Percentiles rank a stretch among this genome's conserved stretches.
phyloP scores from a whole-genome alignment of 2,329 filamentous ascomycete genomes.

The Ophiocordyceps camponoti-rufipedis region DNA sequence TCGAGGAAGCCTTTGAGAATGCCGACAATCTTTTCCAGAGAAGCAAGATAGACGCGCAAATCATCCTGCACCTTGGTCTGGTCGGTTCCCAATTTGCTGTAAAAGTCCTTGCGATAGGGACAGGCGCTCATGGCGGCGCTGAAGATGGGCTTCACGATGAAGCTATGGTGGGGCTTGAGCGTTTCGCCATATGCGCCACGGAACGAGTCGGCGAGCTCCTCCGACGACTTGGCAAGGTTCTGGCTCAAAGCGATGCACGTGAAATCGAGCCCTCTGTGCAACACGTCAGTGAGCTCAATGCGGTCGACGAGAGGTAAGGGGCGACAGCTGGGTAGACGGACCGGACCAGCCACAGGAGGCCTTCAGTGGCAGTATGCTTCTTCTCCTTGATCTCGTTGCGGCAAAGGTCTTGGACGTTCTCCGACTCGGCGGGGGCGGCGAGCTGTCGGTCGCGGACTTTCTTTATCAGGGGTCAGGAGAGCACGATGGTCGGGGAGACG shows the following conservation, averaged over 20 bases:
- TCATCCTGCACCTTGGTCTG: slow-evolving; percentile 42
- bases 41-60: slow-evolving; percentile 53
- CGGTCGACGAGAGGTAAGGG: not conserved
- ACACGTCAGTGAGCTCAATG: not conserved
- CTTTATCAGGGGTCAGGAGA: slow-evolving; percentile 22
- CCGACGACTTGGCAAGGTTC: slow-evolving; percentile 47
- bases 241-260: slow-evolving; percentile 67
- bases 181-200: slow-evolving; percentile 66
- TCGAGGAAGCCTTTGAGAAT: slow-evolving; percentile 48
- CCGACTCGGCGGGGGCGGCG: slow-evolving; percentile 60
- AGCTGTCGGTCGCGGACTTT: slow-evolving; percentile 78
- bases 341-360: slow-evolving; percentile 80
- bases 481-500: not conserved
- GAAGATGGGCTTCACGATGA: slow-evolving; percentile 84
- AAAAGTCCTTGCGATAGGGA: slow-evolving; percentile 89
- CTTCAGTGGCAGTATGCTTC: slow-evolving; percentile 78
- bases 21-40: slow-evolving; percentile 58
- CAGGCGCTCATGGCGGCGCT: slow-evolving; percentile 81
- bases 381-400: slow-evolving; percentile 76
- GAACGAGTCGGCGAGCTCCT: slow-evolving; percentile 80
- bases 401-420: slow-evolving; percentile 70
- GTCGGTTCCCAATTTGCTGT: slow-evolving; percentile 62
- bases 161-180: slow-evolving; percentile 80
- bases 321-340: slow-evolving; percentile 20
- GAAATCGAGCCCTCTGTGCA: slow-evolving; percentile 75